These are phyloP conservation scores for Salix udensis DNA, from an alignment of 345 rosid species.

Conservation along the genomic window DNA sequence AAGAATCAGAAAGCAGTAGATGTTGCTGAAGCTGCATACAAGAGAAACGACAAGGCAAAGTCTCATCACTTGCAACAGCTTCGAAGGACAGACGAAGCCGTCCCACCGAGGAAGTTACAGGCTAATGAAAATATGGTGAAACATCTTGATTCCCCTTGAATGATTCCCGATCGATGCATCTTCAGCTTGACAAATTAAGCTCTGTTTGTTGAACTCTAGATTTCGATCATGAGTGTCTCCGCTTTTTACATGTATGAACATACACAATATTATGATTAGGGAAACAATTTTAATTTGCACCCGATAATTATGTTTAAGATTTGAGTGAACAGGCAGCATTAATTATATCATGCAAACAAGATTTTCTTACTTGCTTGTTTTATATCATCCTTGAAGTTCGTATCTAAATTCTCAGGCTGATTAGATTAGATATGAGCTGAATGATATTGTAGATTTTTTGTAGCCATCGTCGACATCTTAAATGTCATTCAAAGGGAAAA, in stretches of 20 bases:
- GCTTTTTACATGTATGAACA: neutral
- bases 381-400: neutral
- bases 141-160: conserved; percentile 25
- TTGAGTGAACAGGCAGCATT: too few relatives aligned
- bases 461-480: conserved; percentile 4
- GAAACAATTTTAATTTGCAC: neutral
- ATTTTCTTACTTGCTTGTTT: too few relatives aligned
- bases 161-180: neutral
- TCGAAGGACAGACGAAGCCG: conserved; percentile 14
- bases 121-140: conserved; percentile 20
- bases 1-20: conserved; percentile 44
- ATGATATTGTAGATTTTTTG: neutral
- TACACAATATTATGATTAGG: neutral
- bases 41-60: conserved; percentile 26
- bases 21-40: conserved; percentile 44
- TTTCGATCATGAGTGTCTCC: neutral
- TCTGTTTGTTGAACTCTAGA: neutral
- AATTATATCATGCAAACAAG: too few relatives aligned
- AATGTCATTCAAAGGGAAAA: conserved; percentile 26
- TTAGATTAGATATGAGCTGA: neutral
- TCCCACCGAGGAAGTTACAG: conserved; percentile 23
- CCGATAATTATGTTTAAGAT: neutral
- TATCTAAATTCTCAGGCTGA: neutral
- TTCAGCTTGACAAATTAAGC: neutral
- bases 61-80: conserved; percentile 18